A percentile compares a stretch with the other conserved stretches of the same genome.
These are phyloP conservation scores for Rosellinia necatrix DNA, from an alignment of 2,329 filamentous ascomycete genomes.

Conservation along the genomic window DNA sequence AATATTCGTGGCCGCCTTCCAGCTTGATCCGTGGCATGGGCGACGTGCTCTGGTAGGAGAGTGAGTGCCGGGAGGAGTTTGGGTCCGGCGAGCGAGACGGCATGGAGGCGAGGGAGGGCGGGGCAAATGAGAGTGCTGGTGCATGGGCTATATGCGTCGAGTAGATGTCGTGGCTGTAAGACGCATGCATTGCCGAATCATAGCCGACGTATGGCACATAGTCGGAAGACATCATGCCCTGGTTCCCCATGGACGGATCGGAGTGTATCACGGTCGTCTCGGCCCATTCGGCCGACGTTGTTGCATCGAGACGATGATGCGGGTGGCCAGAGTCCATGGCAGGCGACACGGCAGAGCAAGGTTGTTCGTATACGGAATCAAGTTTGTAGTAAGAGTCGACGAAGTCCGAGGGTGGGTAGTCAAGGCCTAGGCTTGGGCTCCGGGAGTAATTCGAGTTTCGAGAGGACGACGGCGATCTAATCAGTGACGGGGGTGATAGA, in stretches of 20 bases:
- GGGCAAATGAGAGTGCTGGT: conserved; percentile 34
- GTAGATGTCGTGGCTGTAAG: conserved; percentile 56
- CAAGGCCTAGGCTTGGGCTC: conserved; percentile 46
- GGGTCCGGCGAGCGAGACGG: conserved; percentile 41
- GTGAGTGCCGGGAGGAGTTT: conserved; percentile 36
- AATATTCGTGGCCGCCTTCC: conserved; percentile 44
- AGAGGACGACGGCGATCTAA: conserved; percentile 49
- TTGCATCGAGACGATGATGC: conserved; percentile 46
- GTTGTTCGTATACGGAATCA: conserved; percentile 47
- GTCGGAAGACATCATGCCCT: conserved; percentile 53
- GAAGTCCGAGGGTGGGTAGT: conserved; percentile 53
- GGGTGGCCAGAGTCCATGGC: conserved; percentile 45
- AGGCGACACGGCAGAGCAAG: conserved; percentile 45
- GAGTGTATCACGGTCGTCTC: conserved; percentile 47
- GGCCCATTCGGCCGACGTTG: conserved; percentile 52
- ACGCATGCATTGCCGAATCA: conserved; percentile 45
- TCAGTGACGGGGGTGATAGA: conserved; percentile 54
- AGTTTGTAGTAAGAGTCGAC: conserved; percentile 50
- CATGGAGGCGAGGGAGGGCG: conserved; percentile 37
- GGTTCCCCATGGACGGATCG: conserved; percentile 47
- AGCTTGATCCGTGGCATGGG: conserved; percentile 47
- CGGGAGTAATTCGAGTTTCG: conserved; percentile 51
- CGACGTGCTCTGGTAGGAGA: conserved; percentile 42
- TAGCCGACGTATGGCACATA: conserved; percentile 58
- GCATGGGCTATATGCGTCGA: conserved; percentile 45